Evolutionary conservation across 2,329 filamentous ascomycete species (phyloP).

Genomic region (Penicillium sp.): DNA sequence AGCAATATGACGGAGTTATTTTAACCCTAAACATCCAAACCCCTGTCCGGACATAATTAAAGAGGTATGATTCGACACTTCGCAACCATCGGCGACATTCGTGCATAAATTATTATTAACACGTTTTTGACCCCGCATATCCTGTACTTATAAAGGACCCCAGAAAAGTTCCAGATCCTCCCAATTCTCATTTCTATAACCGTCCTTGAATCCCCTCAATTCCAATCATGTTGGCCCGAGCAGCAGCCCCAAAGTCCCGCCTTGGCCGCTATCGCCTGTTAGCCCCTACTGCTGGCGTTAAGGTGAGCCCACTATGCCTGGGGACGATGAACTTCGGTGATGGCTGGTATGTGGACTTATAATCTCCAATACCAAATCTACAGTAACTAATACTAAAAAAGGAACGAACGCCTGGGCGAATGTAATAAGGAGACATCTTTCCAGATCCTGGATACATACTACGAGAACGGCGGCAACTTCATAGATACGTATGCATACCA

Average conservation of each 20-base stretch:
- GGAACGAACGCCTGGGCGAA: slow-evolving; percentile 36
- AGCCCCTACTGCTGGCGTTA: slow-evolving; percentile 51
- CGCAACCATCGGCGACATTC: too few species aligned
- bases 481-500: slow-evolving; percentile 46
- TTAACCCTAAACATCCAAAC: too few species aligned
- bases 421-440: slow-evolving; percentile 50
- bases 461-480: slow-evolving; percentile 52
- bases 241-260: slow-evolving; percentile 23
- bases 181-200: not conserved
- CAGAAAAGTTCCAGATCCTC: not conserved
- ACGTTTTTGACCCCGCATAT: not conserved
- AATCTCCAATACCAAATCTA: not conserved
- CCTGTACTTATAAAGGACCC: not conserved
- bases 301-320: slow-evolving; percentile 54
- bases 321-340: slow-evolving; percentile 57
- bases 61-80: too few species aligned
- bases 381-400: not conserved
- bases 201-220: not conserved
- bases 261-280: slow-evolving; percentile 55
- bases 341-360: slow-evolving; percentile 39
- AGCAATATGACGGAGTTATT: too few species aligned
- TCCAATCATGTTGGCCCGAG: slow-evolving; percentile 8
- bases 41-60: too few species aligned
- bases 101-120: not conserved
- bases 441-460: slow-evolving; percentile 52